Evolutionary conservation across 2,329 filamentous ascomycete species (phyloP).

Genomic region (Paracoccidioides lutzii): DNA sequence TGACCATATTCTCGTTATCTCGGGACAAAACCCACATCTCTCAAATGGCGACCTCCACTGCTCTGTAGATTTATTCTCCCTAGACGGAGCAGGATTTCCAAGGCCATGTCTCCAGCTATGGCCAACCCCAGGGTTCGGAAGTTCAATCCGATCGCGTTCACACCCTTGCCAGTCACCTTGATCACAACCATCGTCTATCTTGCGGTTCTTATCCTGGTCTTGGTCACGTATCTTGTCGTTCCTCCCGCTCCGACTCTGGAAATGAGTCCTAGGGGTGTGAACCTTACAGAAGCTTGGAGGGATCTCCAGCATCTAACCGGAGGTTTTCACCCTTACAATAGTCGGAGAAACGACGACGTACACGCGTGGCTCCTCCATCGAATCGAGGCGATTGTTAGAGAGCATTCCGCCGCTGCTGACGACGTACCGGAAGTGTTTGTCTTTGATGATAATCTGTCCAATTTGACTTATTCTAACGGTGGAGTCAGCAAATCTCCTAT

Average conservation of each 20-base stretch:
- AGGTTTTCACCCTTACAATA: constrained; percentile 80
- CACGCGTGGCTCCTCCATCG: constrained; percentile 61
- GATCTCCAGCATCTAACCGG: constrained; percentile 66
- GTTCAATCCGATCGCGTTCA: constrained; percentile 54
- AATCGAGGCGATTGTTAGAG: constrained; percentile 52
- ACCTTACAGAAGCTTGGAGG: constrained; percentile 73
- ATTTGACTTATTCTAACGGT: constrained; percentile 55
- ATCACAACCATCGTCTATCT: constrained; percentile 66
- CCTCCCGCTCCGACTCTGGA: constrained; percentile 54
- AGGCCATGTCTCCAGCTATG: constrained; percentile 15
- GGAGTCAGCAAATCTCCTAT: constrained; percentile 27
- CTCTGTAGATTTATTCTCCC: not conserved
- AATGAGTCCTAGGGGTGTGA: constrained; percentile 50
- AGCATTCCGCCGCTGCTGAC: constrained; percentile 10
- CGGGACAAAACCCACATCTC: not conserved
- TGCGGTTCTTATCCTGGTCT: constrained; percentile 57
- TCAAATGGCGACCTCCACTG: not conserved
- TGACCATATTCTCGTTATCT: not conserved
- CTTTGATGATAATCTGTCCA: constrained; percentile 67
- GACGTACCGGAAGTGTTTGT: constrained; percentile 39
- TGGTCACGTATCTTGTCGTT: constrained; percentile 64
- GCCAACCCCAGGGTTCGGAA: constrained; percentile 17
- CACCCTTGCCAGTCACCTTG: constrained; percentile 66
- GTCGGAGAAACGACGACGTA: constrained; percentile 66
- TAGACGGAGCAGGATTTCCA: not conserved